These are phyloP conservation scores for Phytopythium sindhum DNA, from an alignment of 352 stramenopile genomes.

Conservation along the genomic window DNA sequence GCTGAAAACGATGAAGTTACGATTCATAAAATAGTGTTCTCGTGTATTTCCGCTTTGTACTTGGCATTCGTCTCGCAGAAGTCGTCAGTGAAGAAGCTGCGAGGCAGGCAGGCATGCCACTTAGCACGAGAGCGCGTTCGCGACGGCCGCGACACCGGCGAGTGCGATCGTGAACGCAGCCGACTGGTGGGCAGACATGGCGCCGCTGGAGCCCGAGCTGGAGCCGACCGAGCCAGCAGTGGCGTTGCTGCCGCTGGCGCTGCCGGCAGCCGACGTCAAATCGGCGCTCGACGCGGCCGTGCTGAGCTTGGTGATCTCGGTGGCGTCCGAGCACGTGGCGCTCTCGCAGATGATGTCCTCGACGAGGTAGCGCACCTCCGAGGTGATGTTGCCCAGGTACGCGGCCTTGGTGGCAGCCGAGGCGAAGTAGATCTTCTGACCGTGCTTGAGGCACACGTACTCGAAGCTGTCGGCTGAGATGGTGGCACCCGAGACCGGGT, in stretches of 20 bases:
- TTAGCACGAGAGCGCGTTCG: constrained; percentile 1
- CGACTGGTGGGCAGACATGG: constrained; percentile 11
- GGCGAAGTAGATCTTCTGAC: constrained; percentile 85
- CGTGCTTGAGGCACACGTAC: constrained; percentile 67
- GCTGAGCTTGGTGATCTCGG: constrained; percentile 53
- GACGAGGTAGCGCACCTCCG: constrained; percentile 49
- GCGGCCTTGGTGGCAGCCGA: constrained; percentile 48
- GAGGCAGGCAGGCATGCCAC: neutral
- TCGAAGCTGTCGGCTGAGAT: constrained; percentile 59
- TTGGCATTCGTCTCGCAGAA: neutral
- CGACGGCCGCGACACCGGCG: neutral
- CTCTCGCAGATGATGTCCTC: constrained; percentile 56
- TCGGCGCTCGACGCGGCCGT: constrained; percentile 29
- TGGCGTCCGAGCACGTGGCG: constrained; percentile 46
- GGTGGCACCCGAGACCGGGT: constrained; percentile 60
- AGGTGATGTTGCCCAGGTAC: constrained; percentile 62
- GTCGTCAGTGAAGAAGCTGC: too few relatives aligned
- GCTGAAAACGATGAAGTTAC: neutral
- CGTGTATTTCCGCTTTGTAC: neutral
- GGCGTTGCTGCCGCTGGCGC: constrained; percentile 15
- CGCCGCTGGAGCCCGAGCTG: constrained; percentile 20
- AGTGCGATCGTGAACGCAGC: neutral
- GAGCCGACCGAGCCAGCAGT: constrained; percentile 12
- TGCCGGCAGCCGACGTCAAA: constrained; percentile 15
- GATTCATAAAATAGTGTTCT: neutral